Evolutionary conservation across 1,284 basidiomycete species (phyloP).

Genomic region (Apiotrichum akiyoshidainum): DNA sequence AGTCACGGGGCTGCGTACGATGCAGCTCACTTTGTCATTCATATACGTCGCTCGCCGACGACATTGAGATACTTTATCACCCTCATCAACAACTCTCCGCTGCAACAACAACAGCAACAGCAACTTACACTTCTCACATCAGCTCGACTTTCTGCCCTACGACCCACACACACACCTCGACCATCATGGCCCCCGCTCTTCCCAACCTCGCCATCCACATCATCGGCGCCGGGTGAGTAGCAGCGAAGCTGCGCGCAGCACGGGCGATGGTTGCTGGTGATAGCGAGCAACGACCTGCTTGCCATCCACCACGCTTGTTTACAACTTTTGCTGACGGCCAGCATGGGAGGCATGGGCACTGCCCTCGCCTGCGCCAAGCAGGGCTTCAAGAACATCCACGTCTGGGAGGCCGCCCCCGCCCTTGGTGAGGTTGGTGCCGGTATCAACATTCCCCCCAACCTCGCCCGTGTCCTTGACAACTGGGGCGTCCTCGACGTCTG

Average conservation of each 20-base stretch:
- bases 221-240: slow-evolving; percentile 20
- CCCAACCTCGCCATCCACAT: slow-evolving; percentile 20
- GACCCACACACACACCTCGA: background rate
- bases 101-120: too few relatives aligned
- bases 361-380: slow-evolving; percentile 37
- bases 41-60: too few relatives aligned
- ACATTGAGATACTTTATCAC: too few relatives aligned
- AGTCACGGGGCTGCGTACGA: too few relatives aligned
- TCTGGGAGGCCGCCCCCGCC: slow-evolving; percentile 36
- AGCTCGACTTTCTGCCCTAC: too few relatives aligned
- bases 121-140: background rate
- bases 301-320: background rate
- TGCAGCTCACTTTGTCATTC: too few relatives aligned
- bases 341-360: slow-evolving; percentile 39
- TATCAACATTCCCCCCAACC: slow-evolving; percentile 45
- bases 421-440: slow-evolving; percentile 45
- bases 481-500: slow-evolving; percentile 32
- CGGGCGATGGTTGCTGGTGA: background rate
- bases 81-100: background rate
- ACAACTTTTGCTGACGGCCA: slow-evolving; percentile 9
- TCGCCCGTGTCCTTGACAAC: slow-evolving; percentile 32
- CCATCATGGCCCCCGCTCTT: slow-evolving; percentile 12
- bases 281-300: background rate
- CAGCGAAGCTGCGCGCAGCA: background rate
- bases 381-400: slow-evolving; percentile 39